Evolutionary conservation across 2,329 filamentous ascomycete species (phyloP).

Genomic region (Pseudogymnoascus sp.): DNA sequence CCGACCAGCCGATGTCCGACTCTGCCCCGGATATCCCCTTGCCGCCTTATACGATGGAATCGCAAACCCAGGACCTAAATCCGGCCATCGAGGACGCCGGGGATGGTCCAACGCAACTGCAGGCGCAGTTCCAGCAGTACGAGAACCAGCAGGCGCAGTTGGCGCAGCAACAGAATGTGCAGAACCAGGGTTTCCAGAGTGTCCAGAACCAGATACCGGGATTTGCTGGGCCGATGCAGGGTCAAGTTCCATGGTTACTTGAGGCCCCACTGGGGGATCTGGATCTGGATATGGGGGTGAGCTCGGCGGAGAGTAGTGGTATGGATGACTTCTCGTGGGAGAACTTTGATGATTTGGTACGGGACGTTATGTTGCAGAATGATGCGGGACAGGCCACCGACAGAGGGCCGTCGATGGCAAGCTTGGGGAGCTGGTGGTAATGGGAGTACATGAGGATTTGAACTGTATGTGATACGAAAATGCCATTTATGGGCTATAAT

Average conservation of each 20-base stretch:
- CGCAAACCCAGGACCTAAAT: neutral
- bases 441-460: neutral
- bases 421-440: conserved; percentile 25
- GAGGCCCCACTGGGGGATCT: conserved; percentile 22
- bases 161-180: neutral
- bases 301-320: conserved; percentile 12
- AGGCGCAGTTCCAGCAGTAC: neutral
- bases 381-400: conserved; percentile 13
- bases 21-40: neutral
- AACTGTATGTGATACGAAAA: neutral
- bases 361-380: conserved; percentile 25
- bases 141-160: conserved; percentile 14
- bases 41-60: neutral
- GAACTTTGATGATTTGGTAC: conserved; percentile 30
- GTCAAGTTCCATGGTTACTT: conserved; percentile 20
- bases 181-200: neutral
- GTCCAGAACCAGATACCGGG: neutral
- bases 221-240: neutral
- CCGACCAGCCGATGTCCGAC: neutral
- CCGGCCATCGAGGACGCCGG: neutral
- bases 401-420: conserved; percentile 19
- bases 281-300: conserved; percentile 22
- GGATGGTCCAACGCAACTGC: neutral
- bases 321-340: conserved; percentile 26
- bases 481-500: neutral